phyloP scores from a whole-genome alignment of 192 early-diverging fungal species.

The Coemansia sp. region DNA sequence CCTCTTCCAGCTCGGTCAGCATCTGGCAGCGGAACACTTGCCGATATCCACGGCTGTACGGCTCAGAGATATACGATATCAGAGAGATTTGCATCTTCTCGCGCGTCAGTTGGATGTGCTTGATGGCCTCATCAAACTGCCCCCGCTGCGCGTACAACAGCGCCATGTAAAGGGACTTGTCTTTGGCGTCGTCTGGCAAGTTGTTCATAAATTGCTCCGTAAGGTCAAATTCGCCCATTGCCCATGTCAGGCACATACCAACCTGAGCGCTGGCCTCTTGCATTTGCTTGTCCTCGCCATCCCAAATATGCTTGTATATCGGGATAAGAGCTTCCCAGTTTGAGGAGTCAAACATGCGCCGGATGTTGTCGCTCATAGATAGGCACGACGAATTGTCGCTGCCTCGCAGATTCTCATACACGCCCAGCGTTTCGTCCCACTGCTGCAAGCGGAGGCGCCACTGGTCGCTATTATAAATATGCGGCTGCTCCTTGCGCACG shows the following conservation, averaged over 20 bases:
- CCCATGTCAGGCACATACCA: constrained; percentile 94
- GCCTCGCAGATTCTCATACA: constrained; percentile 49
- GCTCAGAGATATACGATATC: constrained; percentile 85
- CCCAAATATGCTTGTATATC: constrained; percentile 77
- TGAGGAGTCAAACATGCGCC: constrained; percentile 87
- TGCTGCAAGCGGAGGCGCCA: constrained; percentile 93
- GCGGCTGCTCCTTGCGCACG: constrained; percentile 71
- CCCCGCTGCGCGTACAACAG: constrained; percentile 82
- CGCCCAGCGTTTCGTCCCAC: constrained; percentile 90
- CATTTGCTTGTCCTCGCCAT: constrained; percentile 57
- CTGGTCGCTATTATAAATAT: constrained; percentile 81
- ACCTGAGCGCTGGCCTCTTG: constrained; percentile 76
- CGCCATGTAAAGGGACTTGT: constrained; percentile 81
- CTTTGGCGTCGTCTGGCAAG: constrained; percentile 68
- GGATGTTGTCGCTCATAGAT: constrained; percentile 75
- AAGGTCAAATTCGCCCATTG: constrained; percentile 80
- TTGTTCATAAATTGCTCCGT: constrained; percentile 89
- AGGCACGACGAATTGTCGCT: neutral
- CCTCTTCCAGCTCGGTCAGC: constrained; percentile 97
- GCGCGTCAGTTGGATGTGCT: constrained; percentile 78
- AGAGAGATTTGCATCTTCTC: constrained; percentile 85
- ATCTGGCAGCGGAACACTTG: constrained; percentile 91
- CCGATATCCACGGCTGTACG: constrained; percentile 89
- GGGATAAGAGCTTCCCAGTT: constrained; percentile 85
- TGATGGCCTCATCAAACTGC: constrained; percentile 67